Evolutionary conservation across 495 filamentous ascomycete species (phyloP).

Genomic region (Penicillium silybi): DNA sequence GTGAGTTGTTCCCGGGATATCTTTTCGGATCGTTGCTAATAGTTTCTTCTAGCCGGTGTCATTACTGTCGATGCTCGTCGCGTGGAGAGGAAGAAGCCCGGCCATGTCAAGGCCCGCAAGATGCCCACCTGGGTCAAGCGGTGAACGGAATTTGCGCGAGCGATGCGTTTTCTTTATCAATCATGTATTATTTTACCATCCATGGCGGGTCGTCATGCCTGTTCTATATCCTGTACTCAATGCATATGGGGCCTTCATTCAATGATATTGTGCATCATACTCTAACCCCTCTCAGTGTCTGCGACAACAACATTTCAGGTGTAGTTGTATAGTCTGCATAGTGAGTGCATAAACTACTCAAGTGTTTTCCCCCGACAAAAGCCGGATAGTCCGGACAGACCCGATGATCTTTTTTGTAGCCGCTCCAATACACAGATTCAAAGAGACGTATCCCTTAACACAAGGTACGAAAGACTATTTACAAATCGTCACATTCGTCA

Average conservation of each 20-base stretch:
- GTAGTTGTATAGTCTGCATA: neutral
- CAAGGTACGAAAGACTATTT: neutral
- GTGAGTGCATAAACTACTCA: neutral
- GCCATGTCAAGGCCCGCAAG: conserved; percentile 93
- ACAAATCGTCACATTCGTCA: neutral
- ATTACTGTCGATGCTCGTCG: conserved; percentile 86
- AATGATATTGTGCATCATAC: conserved; percentile 3
- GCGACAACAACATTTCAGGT: no score
- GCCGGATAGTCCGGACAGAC: neutral
- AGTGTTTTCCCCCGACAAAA: neutral
- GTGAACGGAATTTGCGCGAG: conserved; percentile 23
- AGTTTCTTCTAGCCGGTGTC: conserved; percentile 65
- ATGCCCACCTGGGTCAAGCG: conserved; percentile 97
- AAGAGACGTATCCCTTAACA: neutral
- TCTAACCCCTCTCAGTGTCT: neutral
- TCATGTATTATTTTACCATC: conserved; percentile 28
- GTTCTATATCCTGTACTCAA: conserved; percentile 35
- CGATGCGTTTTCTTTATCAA: conserved; percentile 19
- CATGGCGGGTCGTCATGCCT: conserved; percentile 22
- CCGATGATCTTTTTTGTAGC: neutral
- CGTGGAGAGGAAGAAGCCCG: conserved; percentile 98
- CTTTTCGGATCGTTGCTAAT: conserved; percentile 1
- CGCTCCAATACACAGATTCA: neutral
- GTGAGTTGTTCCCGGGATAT: conserved; percentile 52
- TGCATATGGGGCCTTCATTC: conserved; percentile 27